phyloP scores from a whole-genome alignment of 257 asterid species.

The Coffea canephora region DNA sequence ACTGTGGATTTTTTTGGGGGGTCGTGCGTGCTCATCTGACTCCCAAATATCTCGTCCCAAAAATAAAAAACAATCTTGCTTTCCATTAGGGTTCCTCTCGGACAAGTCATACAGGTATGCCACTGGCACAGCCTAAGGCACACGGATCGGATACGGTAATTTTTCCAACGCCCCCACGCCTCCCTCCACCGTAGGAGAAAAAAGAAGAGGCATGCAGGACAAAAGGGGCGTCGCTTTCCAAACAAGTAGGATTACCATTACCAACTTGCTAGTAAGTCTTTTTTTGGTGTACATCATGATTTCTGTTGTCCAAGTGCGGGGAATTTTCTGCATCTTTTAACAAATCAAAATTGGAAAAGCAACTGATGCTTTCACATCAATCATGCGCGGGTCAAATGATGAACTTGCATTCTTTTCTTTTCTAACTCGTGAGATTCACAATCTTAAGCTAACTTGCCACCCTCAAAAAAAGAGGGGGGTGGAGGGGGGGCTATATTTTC shows the following conservation, averaged over 20 bases:
- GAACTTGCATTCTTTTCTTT: not conserved
- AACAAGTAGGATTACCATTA: not conserved
- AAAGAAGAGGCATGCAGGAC: not conserved
- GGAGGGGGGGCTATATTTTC: too few relatives aligned
- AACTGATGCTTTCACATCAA: constrained; percentile 1
- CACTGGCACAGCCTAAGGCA: not conserved
- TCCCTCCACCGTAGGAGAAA: not conserved
- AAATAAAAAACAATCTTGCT: not conserved
- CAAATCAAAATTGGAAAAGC: constrained; percentile 15
- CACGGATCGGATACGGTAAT: not conserved
- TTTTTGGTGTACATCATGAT: not conserved
- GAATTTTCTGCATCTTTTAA: not conserved
- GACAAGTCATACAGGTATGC: not conserved
- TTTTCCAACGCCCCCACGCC: not conserved
- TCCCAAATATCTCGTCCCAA: not conserved
- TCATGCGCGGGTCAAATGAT: not conserved
- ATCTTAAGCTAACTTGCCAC: constrained; percentile 32
- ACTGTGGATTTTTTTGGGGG: not conserved
- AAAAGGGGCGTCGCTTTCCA: not conserved
- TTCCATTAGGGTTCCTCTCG: not conserved
- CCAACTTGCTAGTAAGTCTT: not conserved
- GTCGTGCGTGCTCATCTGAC: not conserved
- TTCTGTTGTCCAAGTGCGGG: constrained; percentile 11
- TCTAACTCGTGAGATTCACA: constrained; percentile 15
- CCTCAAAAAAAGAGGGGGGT: not conserved